Evolutionary conservation across 441 rosid genomes (phyloP), one percentile per base, ranked within the genome.

Genomic region (Pelargonium cotyledonis): DNA sequence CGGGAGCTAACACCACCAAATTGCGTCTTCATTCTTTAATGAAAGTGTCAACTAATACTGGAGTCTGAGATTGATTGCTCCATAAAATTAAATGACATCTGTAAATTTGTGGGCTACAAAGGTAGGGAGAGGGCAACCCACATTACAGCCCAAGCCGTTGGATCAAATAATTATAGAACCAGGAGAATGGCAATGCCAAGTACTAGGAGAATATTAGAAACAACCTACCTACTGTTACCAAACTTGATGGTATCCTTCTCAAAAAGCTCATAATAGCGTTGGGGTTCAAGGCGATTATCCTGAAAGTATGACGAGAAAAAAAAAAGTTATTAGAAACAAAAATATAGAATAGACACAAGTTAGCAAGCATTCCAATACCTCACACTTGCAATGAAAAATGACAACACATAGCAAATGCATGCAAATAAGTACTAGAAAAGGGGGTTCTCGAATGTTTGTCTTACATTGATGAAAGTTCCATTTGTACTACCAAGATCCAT

Each of bases 401-500:
- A 63, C 18, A 58, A 19, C 35, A 49, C 61, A 65, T 40, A 14
- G 38, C 68, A 46, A n/a, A n/a, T 14, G 57, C 8, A 38, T 5
- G 26, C 38, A 49, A 38, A 73, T 21, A 69, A 44, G 57, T 44
- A 44, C 14, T 44, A 44, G 49, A 44, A 15, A 4, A 51, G 18
- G 18, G 58, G 31, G 29, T 58, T 58, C 63, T 58, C 29, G 29
- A 21, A 58, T 19, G 19, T 23, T 8, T 6, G 31, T 58, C 89
- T 85, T 77, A 91, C 99, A 74, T 94, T 91, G 68, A 94, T 81
- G 79, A 74, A 86, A 5, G 99, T 91, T 76, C 88, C 91, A 63
- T 93, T 93, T 38, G 97, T 93, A 79, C 97, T 93, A 70, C 97
- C 98, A 68, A 93, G 98, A 80, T 91, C 97, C 95, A 94, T 89